A percentile compares a stretch with the other conserved stretches of the same genome.
phyloP scores from a whole-genome alignment of 1,284 basidiomycete species.

The Puccinia triticina region DNA sequence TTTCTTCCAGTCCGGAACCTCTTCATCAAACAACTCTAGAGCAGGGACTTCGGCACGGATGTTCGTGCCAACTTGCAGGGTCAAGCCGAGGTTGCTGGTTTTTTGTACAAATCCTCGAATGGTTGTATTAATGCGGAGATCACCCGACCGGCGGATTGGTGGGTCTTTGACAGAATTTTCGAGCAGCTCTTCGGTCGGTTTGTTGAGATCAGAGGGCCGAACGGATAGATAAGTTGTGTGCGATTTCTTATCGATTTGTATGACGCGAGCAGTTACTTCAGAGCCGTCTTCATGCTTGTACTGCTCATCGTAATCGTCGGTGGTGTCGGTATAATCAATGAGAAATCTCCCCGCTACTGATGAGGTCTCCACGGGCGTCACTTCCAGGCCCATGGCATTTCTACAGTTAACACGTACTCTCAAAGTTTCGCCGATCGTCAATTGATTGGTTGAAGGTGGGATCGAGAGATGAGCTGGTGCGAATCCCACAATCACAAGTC shows the following conservation, averaged over 20 bases:
- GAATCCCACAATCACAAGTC: slow-evolving; percentile 77
- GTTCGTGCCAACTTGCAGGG: slow-evolving; percentile 34
- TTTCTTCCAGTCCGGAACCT: slow-evolving; percentile 29
- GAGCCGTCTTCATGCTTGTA: not conserved
- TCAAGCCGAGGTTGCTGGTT: slow-evolving; percentile 17
- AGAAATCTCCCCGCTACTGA: slow-evolving; percentile 24
- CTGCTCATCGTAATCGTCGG: slow-evolving; percentile 43
- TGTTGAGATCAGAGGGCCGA: slow-evolving; percentile 28
- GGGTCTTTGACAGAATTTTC: slow-evolving; percentile 17
- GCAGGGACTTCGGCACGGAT: slow-evolving; percentile 20
- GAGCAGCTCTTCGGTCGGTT: not conserved
- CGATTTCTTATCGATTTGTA: slow-evolving; percentile 33
- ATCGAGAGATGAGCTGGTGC: not conserved
- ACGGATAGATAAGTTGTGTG: slow-evolving; percentile 23
- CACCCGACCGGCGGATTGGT: slow-evolving; percentile 19
- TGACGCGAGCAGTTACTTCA: slow-evolving; percentile 24
- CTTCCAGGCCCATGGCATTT: slow-evolving; percentile 20
- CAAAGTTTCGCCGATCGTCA: slow-evolving; percentile 12
- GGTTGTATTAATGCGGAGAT: slow-evolving; percentile 2
- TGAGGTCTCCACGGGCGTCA: slow-evolving; percentile 10
- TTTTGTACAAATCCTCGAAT: slow-evolving; percentile 49
- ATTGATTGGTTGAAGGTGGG: not conserved
- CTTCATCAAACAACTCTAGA: slow-evolving; percentile 33
- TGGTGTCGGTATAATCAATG: slow-evolving; percentile 41
- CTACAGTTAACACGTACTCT: slow-evolving; percentile 10